These are phyloP conservation scores for Pleurotus tuoliensis DNA, from an alignment of 768 basidiomycete species.

Conservation along the genomic window DNA sequence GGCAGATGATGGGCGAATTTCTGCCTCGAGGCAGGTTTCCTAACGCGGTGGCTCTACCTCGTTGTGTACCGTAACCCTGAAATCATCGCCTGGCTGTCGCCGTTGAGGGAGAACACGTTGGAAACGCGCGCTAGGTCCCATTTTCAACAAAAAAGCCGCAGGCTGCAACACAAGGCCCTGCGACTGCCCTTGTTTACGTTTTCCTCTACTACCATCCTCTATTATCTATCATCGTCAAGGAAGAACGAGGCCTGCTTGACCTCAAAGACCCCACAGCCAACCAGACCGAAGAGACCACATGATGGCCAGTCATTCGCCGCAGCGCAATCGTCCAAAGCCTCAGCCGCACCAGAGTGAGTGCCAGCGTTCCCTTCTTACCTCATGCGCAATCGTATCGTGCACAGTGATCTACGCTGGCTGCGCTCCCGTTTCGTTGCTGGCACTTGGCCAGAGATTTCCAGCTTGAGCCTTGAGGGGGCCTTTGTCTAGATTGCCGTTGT, in stretches of 20 bases:
- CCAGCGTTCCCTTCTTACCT: slow-evolving; percentile 14
- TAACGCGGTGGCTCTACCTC: slow-evolving; percentile 55
- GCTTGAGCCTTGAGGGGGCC: not conserved
- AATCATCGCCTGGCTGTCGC: slow-evolving; percentile 38
- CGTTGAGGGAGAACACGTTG: slow-evolving; percentile 45
- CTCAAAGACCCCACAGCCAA: too few species aligned
- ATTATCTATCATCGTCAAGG: too few species aligned
- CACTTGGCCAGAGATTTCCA: slow-evolving; percentile 1
- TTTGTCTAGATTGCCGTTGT: not conserved
- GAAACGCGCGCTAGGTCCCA: slow-evolving; percentile 45
- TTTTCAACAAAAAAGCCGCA: slow-evolving; percentile 15
- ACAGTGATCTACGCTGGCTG: not conserved
- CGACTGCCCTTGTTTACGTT: slow-evolving; percentile 16
- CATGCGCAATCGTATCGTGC: not conserved
- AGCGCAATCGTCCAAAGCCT: slow-evolving; percentile 48
- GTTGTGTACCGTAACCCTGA: slow-evolving; percentile 35
- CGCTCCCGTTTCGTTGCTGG: not conserved
- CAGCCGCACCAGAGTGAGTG: slow-evolving; percentile 51
- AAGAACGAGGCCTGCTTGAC: too few species aligned
- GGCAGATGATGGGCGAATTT: not conserved
- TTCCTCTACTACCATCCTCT: slow-evolving; percentile 10
- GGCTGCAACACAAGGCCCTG: slow-evolving; percentile 18
- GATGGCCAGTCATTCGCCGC: slow-evolving; percentile 61
- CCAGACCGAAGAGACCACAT: not conserved
- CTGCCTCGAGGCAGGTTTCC: slow-evolving; percentile 43